Evolutionary conservation across 1,284 basidiomycete species (phyloP), one percentile per base, ranked within the genome.

Genomic region (Leccinum solheimii): DNA sequence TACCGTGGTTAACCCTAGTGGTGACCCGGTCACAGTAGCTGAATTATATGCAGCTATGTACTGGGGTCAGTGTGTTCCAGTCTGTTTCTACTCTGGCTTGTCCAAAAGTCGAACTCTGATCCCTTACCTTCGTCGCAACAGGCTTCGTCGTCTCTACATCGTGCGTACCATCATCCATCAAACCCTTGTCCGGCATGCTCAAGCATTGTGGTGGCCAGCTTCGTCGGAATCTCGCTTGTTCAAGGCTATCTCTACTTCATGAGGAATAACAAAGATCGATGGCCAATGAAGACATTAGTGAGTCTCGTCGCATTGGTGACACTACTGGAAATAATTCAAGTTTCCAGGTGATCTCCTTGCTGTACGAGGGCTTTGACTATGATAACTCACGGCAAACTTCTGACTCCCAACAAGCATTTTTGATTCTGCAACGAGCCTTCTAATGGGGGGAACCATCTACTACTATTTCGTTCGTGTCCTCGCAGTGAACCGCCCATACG

Each of bases 201-300:
- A 52, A 30, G 11, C 27, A 30, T 13, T 3, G 21, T 21, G 53
- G 23, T 59, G n/a, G 2, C 10, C 13, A 68, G 67, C 36, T 57
- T 69, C 14, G 68, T 68, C 23, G 68, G 67, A 10, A 69, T 68
- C 36, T 68, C 67, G n/a, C 56, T 68, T 23, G 67, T 68, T 21
- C 67, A 68, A 61, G 67, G 68, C 13, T 68, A 69, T 34, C 52
- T 68, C 26, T 68, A 69, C 51, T 68, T 68, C 59, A 64, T 52
- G 52, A 57, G 16, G 19, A 54, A 66, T 32, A 68, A 61, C 53
- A 63, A 60, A 3, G 68, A 68, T 56, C 59, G 60, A n/a, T 57
- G 57, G 60, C n/a, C 60, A 43, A 64, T 57, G 23, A 68, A 60
- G 40, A 59, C 64, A 52, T 40, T 68, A 16, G 67, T 68, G 54